Percentiles rank a stretch among this genome's conserved stretches.
These are phyloP conservation scores for Chlorella sp. DNA, from an alignment of 139 green algal species.

Conservation along the genomic window DNA sequence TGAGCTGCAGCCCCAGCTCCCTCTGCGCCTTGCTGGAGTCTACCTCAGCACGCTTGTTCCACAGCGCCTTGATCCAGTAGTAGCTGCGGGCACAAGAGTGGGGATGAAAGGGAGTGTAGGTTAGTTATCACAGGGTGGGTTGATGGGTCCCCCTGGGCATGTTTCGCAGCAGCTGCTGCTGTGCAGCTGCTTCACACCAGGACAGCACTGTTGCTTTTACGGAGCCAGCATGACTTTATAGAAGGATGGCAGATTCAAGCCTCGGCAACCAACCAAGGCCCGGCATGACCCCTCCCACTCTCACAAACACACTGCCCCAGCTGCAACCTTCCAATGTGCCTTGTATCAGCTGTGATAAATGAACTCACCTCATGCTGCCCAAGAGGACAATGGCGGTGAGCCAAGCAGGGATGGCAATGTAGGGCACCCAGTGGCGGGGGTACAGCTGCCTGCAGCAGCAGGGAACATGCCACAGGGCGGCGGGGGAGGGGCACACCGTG, in stretches of 20 bases:
- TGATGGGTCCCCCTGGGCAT: neutral
- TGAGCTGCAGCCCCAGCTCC: slow-evolving; percentile 25
- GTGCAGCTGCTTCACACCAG: too few species aligned
- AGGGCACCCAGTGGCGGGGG: slow-evolving; percentile 8
- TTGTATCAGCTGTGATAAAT: too few species aligned
- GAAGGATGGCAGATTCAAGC: neutral
- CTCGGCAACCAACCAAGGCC: neutral
- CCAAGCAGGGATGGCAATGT: neutral
- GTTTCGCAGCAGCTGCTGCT: too few species aligned
- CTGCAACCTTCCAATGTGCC: too few species aligned
- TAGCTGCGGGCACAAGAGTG: neutral
- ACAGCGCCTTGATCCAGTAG: slow-evolving; percentile 18
- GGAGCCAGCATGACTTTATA: too few species aligned
- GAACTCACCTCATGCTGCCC: neutral
- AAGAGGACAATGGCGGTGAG: neutral
- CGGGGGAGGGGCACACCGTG: too few species aligned
- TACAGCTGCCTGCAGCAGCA: slow-evolving; percentile 5
- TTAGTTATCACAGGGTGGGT: neutral
- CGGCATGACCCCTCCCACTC: neutral
- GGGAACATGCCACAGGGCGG: too few species aligned
- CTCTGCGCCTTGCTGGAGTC: neutral
- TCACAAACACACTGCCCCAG: neutral
- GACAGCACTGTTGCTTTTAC: too few species aligned
- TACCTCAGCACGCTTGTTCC: neutral
- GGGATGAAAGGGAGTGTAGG: neutral